Evolutionary conservation across 495 filamentous ascomycete genomes (phyloP), one percentile per base, ranked within the genome.

Genomic region (Sporormia fimetaria): DNA sequence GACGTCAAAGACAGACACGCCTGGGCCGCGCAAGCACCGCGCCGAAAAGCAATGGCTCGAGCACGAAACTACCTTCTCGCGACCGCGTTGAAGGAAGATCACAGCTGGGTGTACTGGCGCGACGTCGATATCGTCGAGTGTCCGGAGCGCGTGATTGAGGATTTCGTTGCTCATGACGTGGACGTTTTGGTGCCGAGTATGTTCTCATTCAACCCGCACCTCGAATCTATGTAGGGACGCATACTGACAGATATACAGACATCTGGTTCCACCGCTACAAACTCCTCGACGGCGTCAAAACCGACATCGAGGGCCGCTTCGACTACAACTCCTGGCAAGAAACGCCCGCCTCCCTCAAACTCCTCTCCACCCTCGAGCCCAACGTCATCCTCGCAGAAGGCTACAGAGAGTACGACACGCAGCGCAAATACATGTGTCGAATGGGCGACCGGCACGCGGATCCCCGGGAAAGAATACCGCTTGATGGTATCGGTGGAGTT

Each of bases 291-390:
- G 58, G 58, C 12, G 56, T 55, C 39, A 87, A 59, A 76, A 72
- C 40, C 65, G 92, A 96, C 57, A 86, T 95, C 55, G 92, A 98
- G 62, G 92, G 90, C 44, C 75, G 82, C 73, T 96, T 95, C 54
- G 90, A 98, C 60, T 98, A 96, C 66, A 98, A 98, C 65, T 98
- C 90, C 0, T 98, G 90, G 90, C 77, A 93, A 52, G 90, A 98
- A 67, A 92, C 90, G 12, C 76, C 81, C 29, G 79, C 86, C 58
- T 87, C 68, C 38, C 74, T 78, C 12, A 80, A 75, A 43, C 69
- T 95, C 31, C 74, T 81, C 8, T 60, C 71, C 9, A 75, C 67
- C 22, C 71, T 94, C n/a, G 64, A 76, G 42, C 82, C 83, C 56
- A 78, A 94, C 52, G 65, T 77, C 23, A 68, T 98, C 47, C 63